phyloP scores from a whole-genome alignment of 2,329 filamentous ascomycete genomes.

The Pyrenochaeta sp. region DNA sequence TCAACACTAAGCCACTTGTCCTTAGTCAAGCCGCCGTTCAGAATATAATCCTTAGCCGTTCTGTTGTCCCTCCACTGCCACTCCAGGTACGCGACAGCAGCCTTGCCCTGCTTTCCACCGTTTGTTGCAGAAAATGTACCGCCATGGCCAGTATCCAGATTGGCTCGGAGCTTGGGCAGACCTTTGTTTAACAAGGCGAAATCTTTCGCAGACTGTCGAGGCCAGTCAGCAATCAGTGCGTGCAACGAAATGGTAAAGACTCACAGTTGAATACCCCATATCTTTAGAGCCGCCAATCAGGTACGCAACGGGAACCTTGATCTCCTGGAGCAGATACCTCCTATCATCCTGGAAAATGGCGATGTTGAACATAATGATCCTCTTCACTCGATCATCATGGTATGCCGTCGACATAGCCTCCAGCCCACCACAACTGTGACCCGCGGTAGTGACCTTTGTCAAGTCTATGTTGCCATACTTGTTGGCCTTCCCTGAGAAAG shows the following conservation, averaged over 20 bases:
- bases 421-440: conserved; percentile 27
- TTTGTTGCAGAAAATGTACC: conserved; percentile 29
- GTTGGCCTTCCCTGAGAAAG: conserved; percentile 20
- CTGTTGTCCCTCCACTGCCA: conserved; percentile 28
- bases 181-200: conserved; percentile 22
- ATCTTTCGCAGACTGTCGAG: conserved; percentile 23
- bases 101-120: conserved; percentile 32
- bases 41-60: conserved; percentile 24
- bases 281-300: conserved; percentile 28
- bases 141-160: conserved; percentile 31
- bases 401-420: conserved; percentile 28
- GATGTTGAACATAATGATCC: conserved; percentile 30
- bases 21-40: conserved; percentile 24
- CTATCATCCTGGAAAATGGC: conserved; percentile 28
- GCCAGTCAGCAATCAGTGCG: background rate
- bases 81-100: conserved; percentile 28
- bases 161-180: conserved; percentile 24
- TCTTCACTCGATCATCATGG: conserved; percentile 26
- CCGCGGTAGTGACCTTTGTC: conserved; percentile 25
- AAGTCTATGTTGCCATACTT: conserved; percentile 31
- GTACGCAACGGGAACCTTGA: conserved; percentile 28
- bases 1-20: conserved; percentile 27
- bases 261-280: conserved; percentile 26
- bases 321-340: conserved; percentile 26
- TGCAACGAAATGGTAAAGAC: background rate